These are phyloP conservation scores for Trypanosoma conorhini DNA, from an alignment of 208 protist species.

Conservation along the genomic window DNA sequence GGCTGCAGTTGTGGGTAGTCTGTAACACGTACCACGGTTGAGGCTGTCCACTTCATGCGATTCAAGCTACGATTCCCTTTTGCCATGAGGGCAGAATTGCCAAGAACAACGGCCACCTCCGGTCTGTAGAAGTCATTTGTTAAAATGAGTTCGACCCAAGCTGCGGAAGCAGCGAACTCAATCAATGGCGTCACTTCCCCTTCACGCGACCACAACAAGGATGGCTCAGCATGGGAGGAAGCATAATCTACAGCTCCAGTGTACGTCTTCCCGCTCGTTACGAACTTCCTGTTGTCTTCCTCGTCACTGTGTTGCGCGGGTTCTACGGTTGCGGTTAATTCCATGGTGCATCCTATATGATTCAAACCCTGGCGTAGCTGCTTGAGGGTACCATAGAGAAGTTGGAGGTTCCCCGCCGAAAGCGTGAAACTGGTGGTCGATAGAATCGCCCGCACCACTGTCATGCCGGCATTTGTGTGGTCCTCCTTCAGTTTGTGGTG, in stretches of 20 bases:
- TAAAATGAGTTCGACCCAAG: conserved; percentile 33
- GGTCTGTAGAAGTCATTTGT: conserved; percentile 52
- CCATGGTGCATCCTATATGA: conserved; percentile 27
- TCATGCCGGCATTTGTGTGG: conserved; percentile 19
- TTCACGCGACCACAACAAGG: conserved; percentile 24
- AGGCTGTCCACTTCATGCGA: conserved; percentile 19
- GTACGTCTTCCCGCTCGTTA: not conserved
- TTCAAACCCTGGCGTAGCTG: conserved; percentile 22
- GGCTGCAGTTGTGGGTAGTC: conserved; percentile 34
- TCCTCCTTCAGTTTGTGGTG: conserved; percentile 33
- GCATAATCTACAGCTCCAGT: not conserved
- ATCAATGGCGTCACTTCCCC: conserved; percentile 25
- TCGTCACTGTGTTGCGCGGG: not conserved
- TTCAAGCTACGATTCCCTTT: conserved; percentile 29
- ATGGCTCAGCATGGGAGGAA: conserved; percentile 4
- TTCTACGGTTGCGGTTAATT: not conserved
- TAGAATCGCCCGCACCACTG: conserved; percentile 26
- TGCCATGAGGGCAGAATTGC: conserved; percentile 22
- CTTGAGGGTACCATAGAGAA: conserved; percentile 32
- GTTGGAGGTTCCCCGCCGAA: conserved; percentile 31
- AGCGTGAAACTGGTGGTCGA: conserved; percentile 30
- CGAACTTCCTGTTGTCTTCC: not conserved
- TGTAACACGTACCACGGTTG: conserved; percentile 13
- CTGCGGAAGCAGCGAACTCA: conserved; percentile 38
- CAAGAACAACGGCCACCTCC: conserved; percentile 23